A percentile compares a stretch with the other conserved stretches of the same genome.
These are phyloP conservation scores for Quercus dentata DNA, from an alignment of 306 rosid species.

Conservation along the genomic window DNA sequence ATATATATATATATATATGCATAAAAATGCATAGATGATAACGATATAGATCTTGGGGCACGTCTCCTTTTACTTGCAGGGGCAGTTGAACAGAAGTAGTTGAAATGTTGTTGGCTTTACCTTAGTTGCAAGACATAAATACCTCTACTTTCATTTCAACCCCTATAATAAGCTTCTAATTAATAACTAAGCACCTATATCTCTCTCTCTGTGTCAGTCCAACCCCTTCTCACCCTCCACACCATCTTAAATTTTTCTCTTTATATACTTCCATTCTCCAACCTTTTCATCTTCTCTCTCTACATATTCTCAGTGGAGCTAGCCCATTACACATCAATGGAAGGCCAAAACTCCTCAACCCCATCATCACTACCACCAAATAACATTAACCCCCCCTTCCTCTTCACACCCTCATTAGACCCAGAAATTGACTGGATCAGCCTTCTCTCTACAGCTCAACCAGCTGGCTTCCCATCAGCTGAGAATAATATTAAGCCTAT, in stretches of 20 bases:
- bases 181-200: background rate
- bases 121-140: background rate
- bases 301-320: background rate
- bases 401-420: slow-evolving; percentile 25
- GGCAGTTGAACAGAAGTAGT: slow-evolving; percentile 53
- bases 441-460: slow-evolving; percentile 43
- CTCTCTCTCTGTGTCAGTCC: slow-evolving; percentile 34
- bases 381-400: slow-evolving; percentile 28
- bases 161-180: background rate
- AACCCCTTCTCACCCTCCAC: slow-evolving; percentile 67
- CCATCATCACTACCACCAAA: slow-evolving; percentile 5
- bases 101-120: slow-evolving; percentile 36
- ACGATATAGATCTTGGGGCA: slow-evolving; percentile 25
- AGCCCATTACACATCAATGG: slow-evolving; percentile 24
- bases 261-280: slow-evolving; percentile 32
- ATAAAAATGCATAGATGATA: slow-evolving; percentile 34
- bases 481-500: slow-evolving; percentile 19
- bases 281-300: slow-evolving; percentile 39
- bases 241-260: background rate
- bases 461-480: background rate
- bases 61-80: slow-evolving; percentile 24
- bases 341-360: slow-evolving; percentile 35
- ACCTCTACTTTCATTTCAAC: background rate
- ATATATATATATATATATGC: too few species aligned
- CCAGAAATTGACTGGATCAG: slow-evolving; percentile 64